phyloP scores from a whole-genome alignment of 2,329 filamentous ascomycete genomes.

The Dactylonectria estremocensis region DNA sequence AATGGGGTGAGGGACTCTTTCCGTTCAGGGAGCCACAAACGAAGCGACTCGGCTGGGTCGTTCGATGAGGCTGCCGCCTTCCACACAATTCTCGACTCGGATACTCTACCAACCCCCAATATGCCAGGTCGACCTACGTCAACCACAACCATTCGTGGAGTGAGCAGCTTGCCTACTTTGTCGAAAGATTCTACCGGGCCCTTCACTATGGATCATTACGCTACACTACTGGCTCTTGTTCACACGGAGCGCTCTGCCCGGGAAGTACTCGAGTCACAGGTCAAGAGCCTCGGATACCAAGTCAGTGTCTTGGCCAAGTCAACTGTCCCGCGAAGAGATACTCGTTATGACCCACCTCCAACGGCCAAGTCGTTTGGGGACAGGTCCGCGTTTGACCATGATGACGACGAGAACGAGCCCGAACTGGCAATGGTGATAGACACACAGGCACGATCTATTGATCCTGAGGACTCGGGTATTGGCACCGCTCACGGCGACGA shows the following conservation, averaged over 20 bases:
- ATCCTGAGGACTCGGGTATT: conserved; percentile 56
- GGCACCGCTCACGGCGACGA: conserved; percentile 57
- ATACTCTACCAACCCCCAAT: conserved; percentile 21
- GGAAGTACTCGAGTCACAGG: conserved; percentile 69
- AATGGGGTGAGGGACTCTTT: conserved; percentile 28
- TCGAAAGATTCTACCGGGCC: conserved; percentile 51
- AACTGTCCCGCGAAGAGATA: conserved; percentile 37
- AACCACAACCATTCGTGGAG: conserved; percentile 64
- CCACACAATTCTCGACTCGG: conserved; percentile 41
- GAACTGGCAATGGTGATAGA: conserved; percentile 36
- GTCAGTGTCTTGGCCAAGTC: conserved; percentile 64
- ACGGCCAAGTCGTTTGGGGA: conserved; percentile 56
- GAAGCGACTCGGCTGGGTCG: conserved; percentile 58
- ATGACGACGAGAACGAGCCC: conserved; percentile 56
- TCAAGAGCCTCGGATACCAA: conserved; percentile 67
- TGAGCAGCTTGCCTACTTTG: conserved; percentile 61
- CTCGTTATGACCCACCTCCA: conserved; percentile 50
- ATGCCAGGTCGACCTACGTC: conserved; percentile 57
- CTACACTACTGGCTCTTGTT: conserved; percentile 66
- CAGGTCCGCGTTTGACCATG: conserved; percentile 60
- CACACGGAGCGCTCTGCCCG: conserved; percentile 71
- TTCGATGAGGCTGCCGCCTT: conserved; percentile 64
- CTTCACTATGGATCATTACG: conserved; percentile 64
- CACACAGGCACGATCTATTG: conserved; percentile 38
- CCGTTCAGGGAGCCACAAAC: conserved; percentile 53